Evolutionary conservation across 75 land plant genomes (phyloP).

Genomic region (Cunninghamia lanceolata): DNA sequence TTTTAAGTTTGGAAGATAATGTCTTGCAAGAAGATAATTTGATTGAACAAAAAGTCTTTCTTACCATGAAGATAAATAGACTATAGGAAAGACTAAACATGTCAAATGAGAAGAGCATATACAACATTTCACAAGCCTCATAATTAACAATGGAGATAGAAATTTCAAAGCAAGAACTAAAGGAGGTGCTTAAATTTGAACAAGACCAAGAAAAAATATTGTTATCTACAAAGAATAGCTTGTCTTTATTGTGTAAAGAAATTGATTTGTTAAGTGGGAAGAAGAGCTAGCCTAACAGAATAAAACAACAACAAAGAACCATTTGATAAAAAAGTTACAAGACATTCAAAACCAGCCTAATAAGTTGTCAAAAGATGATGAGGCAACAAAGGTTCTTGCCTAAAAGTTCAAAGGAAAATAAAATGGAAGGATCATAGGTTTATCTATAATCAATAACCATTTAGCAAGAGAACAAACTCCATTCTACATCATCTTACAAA

Average conservation of each 20-base stretch:
- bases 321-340: not conserved
- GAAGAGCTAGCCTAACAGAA: constrained; percentile 5
- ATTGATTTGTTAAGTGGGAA: not conserved
- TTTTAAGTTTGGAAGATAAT: not conserved
- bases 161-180: not conserved
- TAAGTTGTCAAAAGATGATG: constrained; percentile 10
- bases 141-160: constrained; percentile 7
- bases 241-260: not conserved
- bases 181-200: not conserved
- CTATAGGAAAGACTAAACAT: constrained; percentile 4
- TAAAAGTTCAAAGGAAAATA: constrained; percentile 4
- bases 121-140: not conserved
- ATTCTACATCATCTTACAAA: constrained; percentile 13
- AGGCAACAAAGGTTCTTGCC: constrained; percentile 8
- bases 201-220: not conserved
- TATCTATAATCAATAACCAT: not conserved
- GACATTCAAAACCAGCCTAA: not conserved
- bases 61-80: not conserved
- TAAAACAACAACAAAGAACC: not conserved
- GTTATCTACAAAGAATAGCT: not conserved
- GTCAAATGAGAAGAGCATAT: constrained; percentile 1
- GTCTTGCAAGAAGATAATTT: not conserved
- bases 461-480: constrained; percentile 6
- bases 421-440: constrained; percentile 2
- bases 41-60: constrained; percentile 1